These are phyloP conservation scores for Vitis hybrid DNA, from an alignment of 177 flowering plant genomes.

Conservation along the genomic window DNA sequence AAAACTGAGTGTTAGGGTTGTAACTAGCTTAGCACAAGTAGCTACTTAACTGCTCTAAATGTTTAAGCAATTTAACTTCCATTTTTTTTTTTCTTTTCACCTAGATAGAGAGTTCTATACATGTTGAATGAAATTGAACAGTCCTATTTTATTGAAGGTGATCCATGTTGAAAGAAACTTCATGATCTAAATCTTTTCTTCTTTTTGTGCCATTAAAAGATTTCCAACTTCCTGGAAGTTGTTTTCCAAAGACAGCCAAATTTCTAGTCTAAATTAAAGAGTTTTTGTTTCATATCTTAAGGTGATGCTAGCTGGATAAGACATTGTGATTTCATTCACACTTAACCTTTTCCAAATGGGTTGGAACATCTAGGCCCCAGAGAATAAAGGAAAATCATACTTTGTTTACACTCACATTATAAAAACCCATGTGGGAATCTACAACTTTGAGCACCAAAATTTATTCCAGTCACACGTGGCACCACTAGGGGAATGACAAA, in stretches of 20 bases:
- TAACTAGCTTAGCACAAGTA: no score
- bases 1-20: no score
- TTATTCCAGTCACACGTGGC: neutral
- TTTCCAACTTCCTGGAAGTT: neutral
- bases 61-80: no score
- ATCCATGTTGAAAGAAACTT: no score
- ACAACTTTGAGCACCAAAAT: neutral
- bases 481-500: constrained; percentile 4
- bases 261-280: neutral
- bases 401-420: constrained; percentile 2
- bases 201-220: no score
- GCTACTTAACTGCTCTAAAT: no score
- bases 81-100: no score
- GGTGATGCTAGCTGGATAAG: constrained; percentile 1
- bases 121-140: no score
- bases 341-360: constrained; percentile 18
- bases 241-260: neutral
- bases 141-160: no score
- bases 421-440: constrained; percentile 5
- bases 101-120: no score
- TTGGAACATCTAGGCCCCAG: constrained; percentile 26
- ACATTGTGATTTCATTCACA: constrained; percentile 9
- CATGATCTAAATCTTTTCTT: no score
- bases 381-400: constrained; percentile 20
- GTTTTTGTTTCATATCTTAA: neutral